Evolutionary conservation across 208 protist genomes (phyloP).

Genomic region (Trypanosoma vivax): DNA sequence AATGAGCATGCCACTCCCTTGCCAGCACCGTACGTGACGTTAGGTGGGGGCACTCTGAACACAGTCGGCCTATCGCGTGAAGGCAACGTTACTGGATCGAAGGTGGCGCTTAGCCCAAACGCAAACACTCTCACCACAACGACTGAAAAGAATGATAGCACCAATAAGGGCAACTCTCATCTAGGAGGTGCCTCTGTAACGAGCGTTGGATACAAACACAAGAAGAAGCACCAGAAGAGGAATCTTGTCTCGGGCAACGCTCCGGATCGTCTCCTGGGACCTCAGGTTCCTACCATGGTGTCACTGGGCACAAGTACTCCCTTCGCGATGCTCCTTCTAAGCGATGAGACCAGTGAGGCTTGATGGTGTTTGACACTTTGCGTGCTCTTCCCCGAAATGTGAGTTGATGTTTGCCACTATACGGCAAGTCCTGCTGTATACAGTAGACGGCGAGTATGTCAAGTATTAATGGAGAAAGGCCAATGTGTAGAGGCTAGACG

Average conservation of each 20-base stretch:
- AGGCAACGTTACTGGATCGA: conserved; percentile 2
- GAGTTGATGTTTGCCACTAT: too few species aligned
- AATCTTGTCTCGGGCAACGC: neutral
- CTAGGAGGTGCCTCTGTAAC: too few species aligned
- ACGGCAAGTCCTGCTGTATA: too few species aligned
- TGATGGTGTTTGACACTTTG: neutral
- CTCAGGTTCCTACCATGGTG: conserved; percentile 7
- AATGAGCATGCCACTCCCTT: neutral
- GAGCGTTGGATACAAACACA: conserved; percentile 2
- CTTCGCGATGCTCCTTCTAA: conserved; percentile 18
- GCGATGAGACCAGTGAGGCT: neutral
- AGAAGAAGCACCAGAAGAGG: conserved; percentile 14
- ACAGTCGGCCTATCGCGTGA: conserved; percentile 7
- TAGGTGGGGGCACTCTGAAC: conserved; percentile 1
- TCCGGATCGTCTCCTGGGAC: neutral
- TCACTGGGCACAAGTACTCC: conserved; percentile 16
- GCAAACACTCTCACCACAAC: neutral
- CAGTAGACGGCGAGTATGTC: too few species aligned
- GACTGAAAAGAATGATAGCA: too few species aligned
- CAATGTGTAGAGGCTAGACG: too few species aligned
- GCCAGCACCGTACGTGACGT: neutral
- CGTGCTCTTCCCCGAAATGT: too few species aligned
- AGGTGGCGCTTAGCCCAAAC: neutral
- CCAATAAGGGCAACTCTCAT: too few species aligned
- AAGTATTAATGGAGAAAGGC: too few species aligned